Conservation (phyloP, 305 asterid species). For the Rubia balearica region DNA sequence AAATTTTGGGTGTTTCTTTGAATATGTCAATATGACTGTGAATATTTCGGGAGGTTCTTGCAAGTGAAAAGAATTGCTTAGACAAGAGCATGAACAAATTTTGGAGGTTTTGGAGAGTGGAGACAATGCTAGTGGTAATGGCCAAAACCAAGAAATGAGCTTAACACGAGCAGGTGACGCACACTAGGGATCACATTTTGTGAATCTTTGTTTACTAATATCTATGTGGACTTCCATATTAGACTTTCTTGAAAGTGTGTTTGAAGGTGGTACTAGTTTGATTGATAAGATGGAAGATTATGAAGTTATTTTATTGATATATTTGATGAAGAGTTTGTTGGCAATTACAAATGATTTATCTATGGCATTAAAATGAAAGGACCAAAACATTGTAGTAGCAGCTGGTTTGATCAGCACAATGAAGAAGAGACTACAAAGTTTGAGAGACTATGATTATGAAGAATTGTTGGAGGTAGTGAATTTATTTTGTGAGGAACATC, state of each 20-base stretch:
- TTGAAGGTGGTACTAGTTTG: neutral
- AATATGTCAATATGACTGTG: neutral
- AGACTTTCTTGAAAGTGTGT: neutral
- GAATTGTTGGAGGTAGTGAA: no score
- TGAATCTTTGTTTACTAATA: neutral
- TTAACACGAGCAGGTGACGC: neutral
- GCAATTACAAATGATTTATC: neutral
- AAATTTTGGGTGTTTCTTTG: neutral
- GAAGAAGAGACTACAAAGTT: neutral
- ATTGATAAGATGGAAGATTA: neutral
- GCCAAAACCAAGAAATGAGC: neutral
- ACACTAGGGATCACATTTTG: neutral
- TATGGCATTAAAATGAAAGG: neutral
- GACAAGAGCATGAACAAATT: neutral
- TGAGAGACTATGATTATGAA: neutral
- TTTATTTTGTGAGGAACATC: no score
- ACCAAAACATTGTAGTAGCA: neutral
- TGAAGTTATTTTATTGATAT: neutral
- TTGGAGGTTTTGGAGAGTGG: neutral
- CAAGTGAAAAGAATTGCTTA: neutral
- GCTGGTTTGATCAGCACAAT: neutral
- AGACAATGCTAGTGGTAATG: neutral
- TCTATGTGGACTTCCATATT: slow-evolving; percentile 3
- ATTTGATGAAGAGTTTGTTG: neutral
- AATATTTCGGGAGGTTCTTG: neutral